These are phyloP conservation scores for Hypomontagnella submonticulosa DNA, from an alignment of 495 filamentous ascomycete genomes.

Conservation along the genomic window DNA sequence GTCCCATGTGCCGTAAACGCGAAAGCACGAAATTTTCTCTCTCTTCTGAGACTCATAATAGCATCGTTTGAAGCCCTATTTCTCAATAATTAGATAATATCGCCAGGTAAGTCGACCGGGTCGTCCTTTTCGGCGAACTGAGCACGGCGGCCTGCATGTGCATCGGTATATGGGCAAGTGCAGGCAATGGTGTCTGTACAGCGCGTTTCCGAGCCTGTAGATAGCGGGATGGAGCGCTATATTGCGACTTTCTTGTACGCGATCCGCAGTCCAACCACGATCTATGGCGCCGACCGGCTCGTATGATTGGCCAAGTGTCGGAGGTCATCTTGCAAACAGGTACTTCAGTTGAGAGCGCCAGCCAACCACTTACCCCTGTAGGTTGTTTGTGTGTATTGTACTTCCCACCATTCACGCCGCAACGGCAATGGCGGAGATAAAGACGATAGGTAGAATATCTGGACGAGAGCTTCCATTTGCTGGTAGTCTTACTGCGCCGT, in stretches of 20 bases:
- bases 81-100: neutral
- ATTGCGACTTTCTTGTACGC: constrained; percentile 23
- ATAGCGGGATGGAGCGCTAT: constrained; percentile 23
- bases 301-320: constrained; percentile 34
- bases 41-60: neutral
- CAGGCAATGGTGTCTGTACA: constrained; percentile 23
- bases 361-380: constrained; percentile 31
- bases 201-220: constrained; percentile 13
- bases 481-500: constrained; percentile 30
- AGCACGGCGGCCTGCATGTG: constrained; percentile 38
- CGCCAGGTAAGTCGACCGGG: constrained; percentile 21
- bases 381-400: constrained; percentile 15
- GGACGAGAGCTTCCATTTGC: constrained; percentile 1
- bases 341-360: constrained; percentile 7
- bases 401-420: constrained; percentile 29
- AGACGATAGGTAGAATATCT: constrained; percentile 6
- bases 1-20: constrained; percentile 8
- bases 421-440: constrained; percentile 33
- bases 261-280: constrained; percentile 18
- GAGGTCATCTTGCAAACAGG: constrained; percentile 26
- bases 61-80: constrained; percentile 1
- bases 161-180: constrained; percentile 31
- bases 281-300: constrained; percentile 32
- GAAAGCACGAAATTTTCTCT: constrained; percentile 2
- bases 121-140: constrained; percentile 19